These are phyloP conservation scores for Wolfiporia cocos DNA, from an alignment of 1,284 basidiomycete genomes.

Conservation along the genomic window DNA sequence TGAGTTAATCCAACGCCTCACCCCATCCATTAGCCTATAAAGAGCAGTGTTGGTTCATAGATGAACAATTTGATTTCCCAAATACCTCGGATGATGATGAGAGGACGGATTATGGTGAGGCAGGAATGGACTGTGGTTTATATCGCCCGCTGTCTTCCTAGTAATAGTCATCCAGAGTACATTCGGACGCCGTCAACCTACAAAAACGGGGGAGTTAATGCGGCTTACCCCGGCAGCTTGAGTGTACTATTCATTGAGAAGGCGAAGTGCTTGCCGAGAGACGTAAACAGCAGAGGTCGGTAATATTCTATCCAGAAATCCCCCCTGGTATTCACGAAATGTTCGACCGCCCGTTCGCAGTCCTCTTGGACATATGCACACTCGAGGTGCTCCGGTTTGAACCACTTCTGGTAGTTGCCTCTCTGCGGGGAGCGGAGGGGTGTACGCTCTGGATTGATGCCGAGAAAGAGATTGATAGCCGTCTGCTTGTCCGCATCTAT, in stretches of 20 bases:
- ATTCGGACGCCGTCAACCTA: no score
- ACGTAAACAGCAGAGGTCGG: slow-evolving; percentile 78
- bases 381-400: slow-evolving; percentile 62
- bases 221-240: slow-evolving; percentile 65
- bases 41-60: no score
- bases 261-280: slow-evolving; percentile 78
- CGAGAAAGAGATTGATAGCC: slow-evolving; percentile 96
- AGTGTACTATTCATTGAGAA: slow-evolving; percentile 84
- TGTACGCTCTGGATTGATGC: slow-evolving; percentile 60
- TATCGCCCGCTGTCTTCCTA: slow-evolving; percentile 64
- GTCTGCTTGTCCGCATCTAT: slow-evolving; percentile 95
- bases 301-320: slow-evolving; percentile 94
- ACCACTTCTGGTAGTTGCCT: slow-evolving; percentile 81
- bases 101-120: slow-evolving; percentile 39
- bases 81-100: slow-evolving; percentile 35
- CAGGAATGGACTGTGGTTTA: slow-evolving; percentile 70
- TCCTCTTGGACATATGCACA: slow-evolving; percentile 53
- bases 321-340: slow-evolving; percentile 52
- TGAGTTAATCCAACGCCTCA: slow-evolving; percentile 64
- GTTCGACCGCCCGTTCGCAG: slow-evolving; percentile 46
- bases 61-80: neutral
- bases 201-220: neutral
- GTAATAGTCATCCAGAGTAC: slow-evolving; percentile 6
- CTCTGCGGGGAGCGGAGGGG: slow-evolving; percentile 41
- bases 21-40: slow-evolving; percentile 65